phyloP scores from a whole-genome alignment of 257 asterid species.

The Pogostemon cablin region DNA sequence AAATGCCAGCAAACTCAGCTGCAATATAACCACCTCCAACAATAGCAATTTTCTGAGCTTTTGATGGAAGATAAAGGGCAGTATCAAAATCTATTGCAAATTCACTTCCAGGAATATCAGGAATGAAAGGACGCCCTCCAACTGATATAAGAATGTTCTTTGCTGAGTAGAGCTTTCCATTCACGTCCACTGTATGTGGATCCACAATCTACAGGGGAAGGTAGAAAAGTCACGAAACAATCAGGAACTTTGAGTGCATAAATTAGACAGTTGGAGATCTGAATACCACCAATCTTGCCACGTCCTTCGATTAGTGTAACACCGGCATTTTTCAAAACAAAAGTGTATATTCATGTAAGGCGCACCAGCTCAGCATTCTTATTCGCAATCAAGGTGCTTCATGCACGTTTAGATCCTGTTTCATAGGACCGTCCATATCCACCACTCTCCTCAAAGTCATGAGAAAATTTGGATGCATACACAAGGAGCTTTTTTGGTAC shows the following conservation, averaged over 20 bases:
- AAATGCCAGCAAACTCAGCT: slow-evolving; percentile 98
- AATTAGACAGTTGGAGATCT: neutral
- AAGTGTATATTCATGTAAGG: slow-evolving; percentile 84
- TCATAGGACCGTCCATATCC: slow-evolving; percentile 93
- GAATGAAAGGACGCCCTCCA: slow-evolving; percentile 97
- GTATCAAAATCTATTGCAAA: slow-evolving; percentile 91
- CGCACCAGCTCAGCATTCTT: slow-evolving; percentile 94
- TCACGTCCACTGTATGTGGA: slow-evolving; percentile 85
- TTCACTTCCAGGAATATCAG: slow-evolving; percentile 93
- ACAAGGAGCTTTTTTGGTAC: slow-evolving; percentile 95
- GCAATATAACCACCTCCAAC: slow-evolving; percentile 99
- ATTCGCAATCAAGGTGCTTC: slow-evolving; percentile 90
- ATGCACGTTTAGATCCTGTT: slow-evolving; percentile 88
- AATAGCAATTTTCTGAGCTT: slow-evolving; percentile 83
- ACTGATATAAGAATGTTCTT: slow-evolving; percentile 86
- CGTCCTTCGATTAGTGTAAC: slow-evolving; percentile 86
- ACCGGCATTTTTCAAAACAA: slow-evolving; percentile 70
- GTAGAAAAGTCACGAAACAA: slow-evolving; percentile 20
- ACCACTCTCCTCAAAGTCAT: slow-evolving; percentile 89
- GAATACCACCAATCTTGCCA: slow-evolving; percentile 75
- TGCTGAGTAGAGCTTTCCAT: slow-evolving; percentile 88
- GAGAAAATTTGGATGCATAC: slow-evolving; percentile 87
- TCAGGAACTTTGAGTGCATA: neutral
- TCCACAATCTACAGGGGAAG: slow-evolving; percentile 68
- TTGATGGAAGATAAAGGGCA: slow-evolving; percentile 90